phyloP scores from a whole-genome alignment of 306 rosid genomes.

The Medicago arabica region DNA sequence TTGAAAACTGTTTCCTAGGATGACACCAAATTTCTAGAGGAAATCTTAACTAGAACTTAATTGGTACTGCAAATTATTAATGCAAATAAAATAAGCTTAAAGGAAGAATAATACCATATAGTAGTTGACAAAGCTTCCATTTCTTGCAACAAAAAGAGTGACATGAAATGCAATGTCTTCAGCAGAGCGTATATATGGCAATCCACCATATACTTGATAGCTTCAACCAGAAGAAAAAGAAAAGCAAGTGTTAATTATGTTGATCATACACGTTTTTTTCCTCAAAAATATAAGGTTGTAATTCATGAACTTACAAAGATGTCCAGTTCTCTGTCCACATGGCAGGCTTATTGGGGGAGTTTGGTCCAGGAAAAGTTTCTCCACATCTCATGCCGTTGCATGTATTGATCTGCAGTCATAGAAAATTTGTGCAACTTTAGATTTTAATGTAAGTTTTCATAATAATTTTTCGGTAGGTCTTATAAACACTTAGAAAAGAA shows the following conservation, averaged over 20 bases:
- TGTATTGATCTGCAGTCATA: slow-evolving; percentile 60
- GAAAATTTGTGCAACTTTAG: not conserved
- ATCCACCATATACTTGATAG: slow-evolving; percentile 71
- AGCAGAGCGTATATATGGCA: slow-evolving; percentile 74
- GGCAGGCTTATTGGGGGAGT: slow-evolving; percentile 72
- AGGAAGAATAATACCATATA: slow-evolving; percentile 66
- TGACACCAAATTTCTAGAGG: too few relatives aligned
- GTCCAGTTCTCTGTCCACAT: slow-evolving; percentile 92
- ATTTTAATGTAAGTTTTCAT: not conserved
- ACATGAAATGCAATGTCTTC: slow-evolving; percentile 85
- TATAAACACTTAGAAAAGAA: too few relatives aligned
- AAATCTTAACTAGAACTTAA: too few relatives aligned
- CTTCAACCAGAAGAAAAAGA: slow-evolving; percentile 39
- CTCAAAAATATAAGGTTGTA: not conserved
- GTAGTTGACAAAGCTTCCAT: slow-evolving; percentile 86
- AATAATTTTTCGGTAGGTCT: too few relatives aligned
- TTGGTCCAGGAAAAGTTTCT: slow-evolving; percentile 73
- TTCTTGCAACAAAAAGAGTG: slow-evolving; percentile 81
- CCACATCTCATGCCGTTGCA: slow-evolving; percentile 88
- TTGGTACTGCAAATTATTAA: too few relatives aligned
- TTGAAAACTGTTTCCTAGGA: too few relatives aligned
- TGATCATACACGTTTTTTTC: not conserved
- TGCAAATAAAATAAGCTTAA: slow-evolving; percentile 1
- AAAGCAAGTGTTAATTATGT: not conserved
- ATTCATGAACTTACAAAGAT: slow-evolving; percentile 52